Evolutionary conservation across 2,329 filamentous ascomycete genomes (phyloP), one percentile per base, ranked within the genome.

Genomic region (Hypoxylon sp.): DNA sequence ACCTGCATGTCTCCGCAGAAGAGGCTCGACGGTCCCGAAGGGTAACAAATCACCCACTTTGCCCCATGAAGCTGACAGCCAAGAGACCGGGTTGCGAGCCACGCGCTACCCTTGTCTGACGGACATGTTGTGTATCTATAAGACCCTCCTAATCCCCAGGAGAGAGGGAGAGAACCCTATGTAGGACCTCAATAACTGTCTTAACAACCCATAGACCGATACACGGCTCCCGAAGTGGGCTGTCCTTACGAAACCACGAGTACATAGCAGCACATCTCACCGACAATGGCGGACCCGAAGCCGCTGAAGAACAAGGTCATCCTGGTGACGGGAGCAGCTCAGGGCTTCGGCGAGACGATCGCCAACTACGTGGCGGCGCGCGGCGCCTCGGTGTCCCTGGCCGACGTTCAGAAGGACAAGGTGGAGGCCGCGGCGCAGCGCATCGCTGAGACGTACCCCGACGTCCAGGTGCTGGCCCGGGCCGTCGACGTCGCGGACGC

Each of bases 341-440:
- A 60, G 21, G 63, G 63, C 1, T 29, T 66, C 40, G 65, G 65
- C 37, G 56, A 57, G 20, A 59, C 54, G n/a, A 59, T 65, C 33
- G 51, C 62, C 4, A 31, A 47, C n/a, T 67, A 64, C 38, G 43
- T 64, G 13, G 63, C 65, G n/a, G 62, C 55, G 9, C 60, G 71
- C n/a, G 71, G 72, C 6, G 72, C 71, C n/a, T 68, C 59, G 20
- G 62, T 74, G 1, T 74, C 72, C 5, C 67, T 72, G 48, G 67
- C 67, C 13, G 68, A 68, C n/a, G 64, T 70, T 1, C 67, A 69
- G 4, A 62, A 64, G 20, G 63, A 67, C 5, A 72, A 71, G 15
- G 41, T 74, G 13, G 63, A 65, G 11, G 66, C 67, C 9, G 62
- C 69, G 0, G 38, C 67, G 13, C 55, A 63, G 11, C 60, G 64